These are phyloP conservation scores for Decorospora gaudefroyi DNA, from an alignment of 2,329 filamentous ascomycete species.

Conservation along the genomic window DNA sequence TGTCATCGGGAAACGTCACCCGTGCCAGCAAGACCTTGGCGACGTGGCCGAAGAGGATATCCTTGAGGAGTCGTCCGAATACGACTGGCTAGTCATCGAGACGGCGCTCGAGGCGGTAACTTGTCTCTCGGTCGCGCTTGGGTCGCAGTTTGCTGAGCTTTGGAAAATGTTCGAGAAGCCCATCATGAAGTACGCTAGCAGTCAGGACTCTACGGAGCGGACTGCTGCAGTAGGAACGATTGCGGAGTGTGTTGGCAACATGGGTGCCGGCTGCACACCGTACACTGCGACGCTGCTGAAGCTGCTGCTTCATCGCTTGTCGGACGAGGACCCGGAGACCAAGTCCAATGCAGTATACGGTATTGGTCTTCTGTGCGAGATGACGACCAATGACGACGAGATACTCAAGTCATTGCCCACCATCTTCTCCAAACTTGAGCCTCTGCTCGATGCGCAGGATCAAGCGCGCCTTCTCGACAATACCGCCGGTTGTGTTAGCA, in stretches of 20 bases:
- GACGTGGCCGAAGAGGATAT: slow-evolving; percentile 73
- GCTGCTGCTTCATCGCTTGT: slow-evolving; percentile 81
- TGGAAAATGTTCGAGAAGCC: slow-evolving; percentile 97
- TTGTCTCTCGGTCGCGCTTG: slow-evolving; percentile 80
- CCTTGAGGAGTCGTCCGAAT: slow-evolving; percentile 80
- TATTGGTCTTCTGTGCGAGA: slow-evolving; percentile 79
- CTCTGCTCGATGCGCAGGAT: slow-evolving; percentile 75
- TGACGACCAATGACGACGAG: slow-evolving; percentile 74
- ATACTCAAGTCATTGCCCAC: slow-evolving; percentile 74
- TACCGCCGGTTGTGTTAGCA: slow-evolving; percentile 84
- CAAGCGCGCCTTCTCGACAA: slow-evolving; percentile 89
- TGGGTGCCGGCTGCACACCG: slow-evolving; percentile 78
- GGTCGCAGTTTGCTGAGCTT: slow-evolving; percentile 77
- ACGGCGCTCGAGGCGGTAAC: slow-evolving; percentile 90
- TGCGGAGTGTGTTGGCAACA: slow-evolving; percentile 85
- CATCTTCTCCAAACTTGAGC: slow-evolving; percentile 85
- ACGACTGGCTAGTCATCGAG: slow-evolving; percentile 96
- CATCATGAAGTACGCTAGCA: slow-evolving; percentile 83
- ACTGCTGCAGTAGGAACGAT: slow-evolving; percentile 89
- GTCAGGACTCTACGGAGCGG: slow-evolving; percentile 83
- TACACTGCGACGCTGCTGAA: slow-evolving; percentile 78
- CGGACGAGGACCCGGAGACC: slow-evolving; percentile 86
- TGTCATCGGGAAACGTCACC: slow-evolving; percentile 87
- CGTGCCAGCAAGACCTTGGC: slow-evolving; percentile 88
- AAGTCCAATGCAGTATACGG: slow-evolving; percentile 96